Conservation (phyloP, 495 filamentous ascomycete genomes). For the Bombardia bombarda region DNA sequence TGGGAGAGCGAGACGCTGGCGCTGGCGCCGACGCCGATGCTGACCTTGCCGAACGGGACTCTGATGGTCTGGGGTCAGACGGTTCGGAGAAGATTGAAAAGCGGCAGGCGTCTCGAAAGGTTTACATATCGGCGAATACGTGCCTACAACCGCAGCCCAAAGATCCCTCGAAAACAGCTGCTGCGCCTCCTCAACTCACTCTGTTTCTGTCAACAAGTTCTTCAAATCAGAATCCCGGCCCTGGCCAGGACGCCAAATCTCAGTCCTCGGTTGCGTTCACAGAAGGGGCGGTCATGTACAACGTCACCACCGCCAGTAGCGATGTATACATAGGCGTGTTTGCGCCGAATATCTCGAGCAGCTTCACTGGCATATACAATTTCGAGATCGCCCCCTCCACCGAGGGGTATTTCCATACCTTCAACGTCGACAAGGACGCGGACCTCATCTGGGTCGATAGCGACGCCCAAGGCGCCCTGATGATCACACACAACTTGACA, state of each 20-base stretch:
- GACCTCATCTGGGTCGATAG: conserved; percentile 71
- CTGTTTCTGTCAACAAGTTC: conserved; percentile 66
- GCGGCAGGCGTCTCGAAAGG: conserved; percentile 32
- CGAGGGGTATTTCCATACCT: conserved; percentile 61
- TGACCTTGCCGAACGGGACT: conserved; percentile 3
- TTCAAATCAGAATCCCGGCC: conserved; percentile 61
- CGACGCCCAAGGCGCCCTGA: conserved; percentile 64
- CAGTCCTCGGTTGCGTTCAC: conserved; percentile 31
- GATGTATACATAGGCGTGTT: conserved; percentile 69
- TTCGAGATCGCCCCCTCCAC: conserved; percentile 80
- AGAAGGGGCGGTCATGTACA: conserved; percentile 56
- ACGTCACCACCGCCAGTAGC: conserved; percentile 41
- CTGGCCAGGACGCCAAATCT: conserved; percentile 37
- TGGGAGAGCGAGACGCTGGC: too few species aligned
- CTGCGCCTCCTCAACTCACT: conserved; percentile 59
- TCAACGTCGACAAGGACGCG: conserved; percentile 30
- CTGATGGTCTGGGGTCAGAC: conserved; percentile 9
- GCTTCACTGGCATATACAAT: conserved; percentile 55
- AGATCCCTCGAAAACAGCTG: conserved; percentile 23
- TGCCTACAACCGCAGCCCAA: conserved; percentile 62
- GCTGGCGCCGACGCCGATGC: conserved; percentile 6
- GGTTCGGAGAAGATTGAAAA: too few species aligned
- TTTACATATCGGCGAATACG: conserved; percentile 76
- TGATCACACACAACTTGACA: conserved; percentile 65
- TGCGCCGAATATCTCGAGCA: conserved; percentile 51